A percentile compares a stretch with the other conserved stretches of the same genome.
These are phyloP conservation scores for Grosmannia penicillata DNA, from an alignment of 2,329 filamentous ascomycete species.

Conservation along the genomic window DNA sequence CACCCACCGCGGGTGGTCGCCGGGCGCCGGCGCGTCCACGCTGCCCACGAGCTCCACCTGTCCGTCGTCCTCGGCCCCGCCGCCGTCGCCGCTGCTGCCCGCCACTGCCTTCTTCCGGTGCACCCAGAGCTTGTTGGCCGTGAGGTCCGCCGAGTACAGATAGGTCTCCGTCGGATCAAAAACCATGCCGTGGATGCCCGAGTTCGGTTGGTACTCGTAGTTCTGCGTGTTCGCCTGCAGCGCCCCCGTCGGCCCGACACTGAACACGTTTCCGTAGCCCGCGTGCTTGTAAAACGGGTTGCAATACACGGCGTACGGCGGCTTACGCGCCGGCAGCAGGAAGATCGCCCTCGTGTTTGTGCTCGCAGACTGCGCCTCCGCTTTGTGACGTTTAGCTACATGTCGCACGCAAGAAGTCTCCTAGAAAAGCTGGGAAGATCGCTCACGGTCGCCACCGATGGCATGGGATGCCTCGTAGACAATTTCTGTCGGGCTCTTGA, in stretches of 20 bases:
- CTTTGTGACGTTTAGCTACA: no score
- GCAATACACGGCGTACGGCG: conserved; percentile 72
- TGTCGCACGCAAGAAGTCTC: no score
- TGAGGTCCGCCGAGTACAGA: conserved; percentile 67
- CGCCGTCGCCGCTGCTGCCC: conserved; percentile 12
- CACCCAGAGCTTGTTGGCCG: conserved; percentile 70
- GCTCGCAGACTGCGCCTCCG: conserved; percentile 49
- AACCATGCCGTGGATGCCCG: conserved; percentile 70
- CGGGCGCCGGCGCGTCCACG: conserved; percentile 52
- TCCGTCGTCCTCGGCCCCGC: conserved; percentile 29
- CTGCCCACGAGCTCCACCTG: conserved; percentile 55
- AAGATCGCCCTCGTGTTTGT: conserved; percentile 86
- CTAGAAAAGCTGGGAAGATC: conserved; percentile 8
- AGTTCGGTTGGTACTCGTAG: conserved; percentile 54
- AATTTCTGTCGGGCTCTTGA: conserved; percentile 63
- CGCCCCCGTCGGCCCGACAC: conserved; percentile 39
- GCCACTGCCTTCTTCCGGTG: conserved; percentile 45
- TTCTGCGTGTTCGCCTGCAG: conserved; percentile 54
- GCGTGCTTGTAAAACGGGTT: conserved; percentile 85
- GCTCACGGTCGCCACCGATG: conserved; percentile 59
- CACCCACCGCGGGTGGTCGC: conserved; percentile 79
- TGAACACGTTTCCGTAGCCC: conserved; percentile 66
- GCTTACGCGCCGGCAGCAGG: conserved; percentile 61
- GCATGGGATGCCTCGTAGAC: conserved; percentile 59
- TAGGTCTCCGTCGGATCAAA: conserved; percentile 61